Conservation (phyloP, 2,329 filamentous ascomycete genomes). For the Pseudogymnoascus sp. region DNA sequence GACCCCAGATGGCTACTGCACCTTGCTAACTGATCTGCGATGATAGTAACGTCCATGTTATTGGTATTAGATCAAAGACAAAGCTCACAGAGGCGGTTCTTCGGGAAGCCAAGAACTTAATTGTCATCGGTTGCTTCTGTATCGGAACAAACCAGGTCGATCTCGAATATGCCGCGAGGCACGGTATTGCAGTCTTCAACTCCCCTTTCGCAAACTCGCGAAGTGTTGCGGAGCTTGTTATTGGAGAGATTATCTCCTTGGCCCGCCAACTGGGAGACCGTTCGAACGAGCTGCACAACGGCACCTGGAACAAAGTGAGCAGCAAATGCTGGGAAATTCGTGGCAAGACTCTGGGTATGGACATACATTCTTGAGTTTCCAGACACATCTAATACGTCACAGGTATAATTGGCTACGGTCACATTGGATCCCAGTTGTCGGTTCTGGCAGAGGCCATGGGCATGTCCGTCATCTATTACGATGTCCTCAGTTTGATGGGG, state of each 20-base stretch:
- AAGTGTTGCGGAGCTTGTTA: slow-evolving; percentile 92
- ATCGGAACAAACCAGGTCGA: slow-evolving; percentile 97
- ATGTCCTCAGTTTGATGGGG: slow-evolving; percentile 89
- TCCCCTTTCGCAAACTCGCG: slow-evolving; percentile 97
- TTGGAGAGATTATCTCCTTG: slow-evolving; percentile 83
- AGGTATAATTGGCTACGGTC: slow-evolving; percentile 92
- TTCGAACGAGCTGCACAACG: slow-evolving; percentile 86
- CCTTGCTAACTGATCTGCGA: slow-evolving; percentile 16
- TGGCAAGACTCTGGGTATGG: slow-evolving; percentile 81
- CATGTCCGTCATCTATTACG: slow-evolving; percentile 96
- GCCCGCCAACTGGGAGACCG: slow-evolving; percentile 90
- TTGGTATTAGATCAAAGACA: slow-evolving; percentile 96
- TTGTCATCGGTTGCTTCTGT: slow-evolving; percentile 97
- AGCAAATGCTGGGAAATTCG: slow-evolving; percentile 95
- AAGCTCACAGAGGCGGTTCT: slow-evolving; percentile 83
- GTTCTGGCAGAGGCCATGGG: slow-evolving; percentile 96
- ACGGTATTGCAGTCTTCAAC: slow-evolving; percentile 96
- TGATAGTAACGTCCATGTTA: slow-evolving; percentile 81
- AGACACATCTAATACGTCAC: slow-evolving; percentile 11
- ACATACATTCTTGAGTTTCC: slow-evolving; percentile 5
- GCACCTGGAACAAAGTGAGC: slow-evolving; percentile 97
- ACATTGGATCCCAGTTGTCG: slow-evolving; percentile 92
- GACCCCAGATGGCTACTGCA: not conserved
- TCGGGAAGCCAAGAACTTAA: slow-evolving; percentile 81
- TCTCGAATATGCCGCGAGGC: slow-evolving; percentile 69